phyloP scores from a whole-genome alignment of 768 basidiomycete genomes.

The Tricholoma matsutake region DNA sequence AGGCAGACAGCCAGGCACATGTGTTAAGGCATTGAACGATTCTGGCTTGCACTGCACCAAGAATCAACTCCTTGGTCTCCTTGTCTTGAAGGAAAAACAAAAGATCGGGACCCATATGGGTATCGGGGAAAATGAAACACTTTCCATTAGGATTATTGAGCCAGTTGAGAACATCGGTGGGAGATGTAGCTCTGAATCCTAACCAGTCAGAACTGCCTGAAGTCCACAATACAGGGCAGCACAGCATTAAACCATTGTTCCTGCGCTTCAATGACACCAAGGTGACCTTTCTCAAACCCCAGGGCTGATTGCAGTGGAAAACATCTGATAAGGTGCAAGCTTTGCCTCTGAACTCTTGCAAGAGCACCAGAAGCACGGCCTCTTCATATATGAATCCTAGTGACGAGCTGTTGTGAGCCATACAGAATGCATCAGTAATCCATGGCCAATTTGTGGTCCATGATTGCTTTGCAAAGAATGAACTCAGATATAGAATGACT shows the following conservation, averaged over 20 bases:
- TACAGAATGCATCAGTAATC: too few species aligned
- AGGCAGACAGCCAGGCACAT: background rate
- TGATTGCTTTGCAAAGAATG: too few species aligned
- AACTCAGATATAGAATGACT: background rate
- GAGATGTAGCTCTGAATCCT: too few species aligned
- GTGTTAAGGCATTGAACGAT: background rate
- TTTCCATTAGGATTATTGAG: too few species aligned
- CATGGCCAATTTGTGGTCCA: too few species aligned
- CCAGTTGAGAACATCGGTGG: too few species aligned
- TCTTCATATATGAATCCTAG: too few species aligned
- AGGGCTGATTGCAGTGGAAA: background rate
- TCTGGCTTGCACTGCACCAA: conserved; percentile 2
- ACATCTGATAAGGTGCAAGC: background rate
- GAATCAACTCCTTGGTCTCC: conserved; percentile 6
- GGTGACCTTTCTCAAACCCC: background rate
- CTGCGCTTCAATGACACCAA: conserved; percentile 9
- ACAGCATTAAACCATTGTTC: background rate
- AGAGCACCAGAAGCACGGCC: too few species aligned
- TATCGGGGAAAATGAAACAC: conserved; percentile 8
- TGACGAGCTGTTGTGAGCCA: background rate
- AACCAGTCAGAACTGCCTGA: too few species aligned
- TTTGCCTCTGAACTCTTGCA: too few species aligned
- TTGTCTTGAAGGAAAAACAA: conserved; percentile 10
- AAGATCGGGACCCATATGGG: conserved; percentile 8
- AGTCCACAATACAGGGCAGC: too few species aligned